These are phyloP conservation scores for Amanita phalloides DNA, from an alignment of 768 basidiomycete species.

Conservation along the genomic window DNA sequence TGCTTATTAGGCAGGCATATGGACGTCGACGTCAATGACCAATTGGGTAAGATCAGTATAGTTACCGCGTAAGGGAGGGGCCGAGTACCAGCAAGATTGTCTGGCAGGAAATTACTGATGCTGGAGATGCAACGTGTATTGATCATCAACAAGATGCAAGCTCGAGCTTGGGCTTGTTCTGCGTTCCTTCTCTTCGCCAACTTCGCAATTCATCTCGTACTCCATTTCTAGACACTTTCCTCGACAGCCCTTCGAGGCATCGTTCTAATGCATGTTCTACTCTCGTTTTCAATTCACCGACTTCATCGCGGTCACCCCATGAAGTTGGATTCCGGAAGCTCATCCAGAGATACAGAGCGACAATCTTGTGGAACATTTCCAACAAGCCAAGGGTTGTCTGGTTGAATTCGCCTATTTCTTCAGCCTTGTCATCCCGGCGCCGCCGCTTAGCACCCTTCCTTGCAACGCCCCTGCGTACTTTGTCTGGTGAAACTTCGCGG, in stretches of 20 bases:
- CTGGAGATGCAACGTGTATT: not conserved
- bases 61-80: not conserved
- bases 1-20: not conserved
- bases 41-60: not conserved
- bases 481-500: not conserved
- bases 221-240: not conserved
- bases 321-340: slow-evolving; percentile 56
- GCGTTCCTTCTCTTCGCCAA: not conserved
- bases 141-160: not conserved
- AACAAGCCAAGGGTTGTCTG: slow-evolving; percentile 22
- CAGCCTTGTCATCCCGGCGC: not conserved
- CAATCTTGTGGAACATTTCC: slow-evolving; percentile 67
- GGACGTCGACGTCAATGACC: not conserved
- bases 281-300: slow-evolving; percentile 42
- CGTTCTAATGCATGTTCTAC: slow-evolving; percentile 63
- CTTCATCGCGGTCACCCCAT: slow-evolving; percentile 47
- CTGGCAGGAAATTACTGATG: not conserved
- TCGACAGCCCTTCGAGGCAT: slow-evolving; percentile 12
- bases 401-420: slow-evolving; percentile 5
- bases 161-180: not conserved
- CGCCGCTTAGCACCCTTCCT: not conserved
- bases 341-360: slow-evolving; percentile 83
- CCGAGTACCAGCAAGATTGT: not conserved
- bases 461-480: not conserved
- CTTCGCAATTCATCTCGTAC: not conserved